A percentile compares a stretch with the other conserved stretches of the same genome.
These are phyloP conservation scores for Plasmodium vinckei DNA, from an alignment of 169 alveolate species.

Conservation along the genomic window DNA sequence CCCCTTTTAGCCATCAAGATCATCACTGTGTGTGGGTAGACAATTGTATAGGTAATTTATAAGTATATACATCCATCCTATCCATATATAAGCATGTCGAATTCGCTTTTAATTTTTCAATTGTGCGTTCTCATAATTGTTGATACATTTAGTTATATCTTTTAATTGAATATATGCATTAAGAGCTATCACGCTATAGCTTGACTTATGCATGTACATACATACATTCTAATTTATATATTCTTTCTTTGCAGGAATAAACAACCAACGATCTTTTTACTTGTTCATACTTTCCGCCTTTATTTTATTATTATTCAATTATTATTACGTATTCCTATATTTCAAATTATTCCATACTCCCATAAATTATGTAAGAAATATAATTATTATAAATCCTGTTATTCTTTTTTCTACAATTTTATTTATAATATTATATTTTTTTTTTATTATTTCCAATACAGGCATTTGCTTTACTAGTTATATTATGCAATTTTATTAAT, in stretches of 20 bases:
- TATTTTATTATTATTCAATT: slow-evolving; percentile 32
- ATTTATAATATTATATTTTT: not conserved
- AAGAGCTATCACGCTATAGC: no score
- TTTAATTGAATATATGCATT: no score
- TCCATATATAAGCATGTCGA: not conserved
- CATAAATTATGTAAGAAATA: slow-evolving; percentile 58
- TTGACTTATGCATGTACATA: no score
- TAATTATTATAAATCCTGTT: not conserved
- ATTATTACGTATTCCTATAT: slow-evolving; percentile 67
- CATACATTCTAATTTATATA: slow-evolving; percentile 80
- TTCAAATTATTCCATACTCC: slow-evolving; percentile 30
- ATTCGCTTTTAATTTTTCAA: not conserved
- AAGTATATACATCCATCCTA: slow-evolving; percentile 58
- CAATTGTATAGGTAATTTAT: slow-evolving; percentile 93
- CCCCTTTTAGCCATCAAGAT: slow-evolving; percentile 88
- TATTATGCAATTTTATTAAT: slow-evolving; percentile 79
- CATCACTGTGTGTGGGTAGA: slow-evolving; percentile 98
- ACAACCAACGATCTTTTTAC: slow-evolving; percentile 81
- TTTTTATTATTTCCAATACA: slow-evolving; percentile 56
- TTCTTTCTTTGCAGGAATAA: slow-evolving; percentile 73
- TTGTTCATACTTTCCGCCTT: slow-evolving; percentile 77
- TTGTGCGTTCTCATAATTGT: not conserved
- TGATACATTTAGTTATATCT: no score
- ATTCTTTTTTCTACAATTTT: not conserved
- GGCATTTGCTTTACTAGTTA: slow-evolving; percentile 48